Percentiles rank a stretch among this genome's conserved stretches.
These are phyloP conservation scores for Glomus cerebriforme DNA, from an alignment of 192 early-diverging fungal genomes.

Conservation along the genomic window DNA sequence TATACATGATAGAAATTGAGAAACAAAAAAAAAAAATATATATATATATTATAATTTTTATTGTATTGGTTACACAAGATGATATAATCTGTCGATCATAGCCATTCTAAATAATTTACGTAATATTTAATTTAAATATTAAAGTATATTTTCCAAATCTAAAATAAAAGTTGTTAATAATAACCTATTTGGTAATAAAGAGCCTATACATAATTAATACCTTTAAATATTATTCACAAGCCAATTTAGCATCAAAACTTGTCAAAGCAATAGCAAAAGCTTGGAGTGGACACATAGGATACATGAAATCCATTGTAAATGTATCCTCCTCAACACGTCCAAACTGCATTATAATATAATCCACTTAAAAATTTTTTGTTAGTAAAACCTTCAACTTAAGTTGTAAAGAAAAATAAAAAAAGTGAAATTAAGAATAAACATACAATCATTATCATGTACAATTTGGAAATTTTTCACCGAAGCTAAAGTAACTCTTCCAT, in stretches of 20 bases:
- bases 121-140: no score
- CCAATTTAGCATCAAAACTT: conserved; percentile 88
- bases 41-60: neutral
- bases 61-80: neutral
- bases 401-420: no score
- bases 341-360: conserved; percentile 95
- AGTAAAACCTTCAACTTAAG: no score
- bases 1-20: neutral
- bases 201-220: neutral
- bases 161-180: no score
- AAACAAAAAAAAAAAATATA: neutral
- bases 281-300: conserved; percentile 85
- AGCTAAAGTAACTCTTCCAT: conserved; percentile 80
- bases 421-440: conserved; percentile 29
- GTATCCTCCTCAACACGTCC: conserved; percentile 72
- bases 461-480: conserved; percentile 99
- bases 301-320: conserved; percentile 91
- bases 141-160: no score
- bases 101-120: no score
- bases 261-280: conserved; percentile 90
- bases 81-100: no score
- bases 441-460: conserved; percentile 86
- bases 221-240: conserved; percentile 73
- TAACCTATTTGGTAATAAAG: no score
- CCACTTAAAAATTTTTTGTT: conserved; percentile 54